These are phyloP conservation scores for Nicotiana tomentosiformis DNA, from an alignment of 257 asterid genomes.

Conservation along the genomic window DNA sequence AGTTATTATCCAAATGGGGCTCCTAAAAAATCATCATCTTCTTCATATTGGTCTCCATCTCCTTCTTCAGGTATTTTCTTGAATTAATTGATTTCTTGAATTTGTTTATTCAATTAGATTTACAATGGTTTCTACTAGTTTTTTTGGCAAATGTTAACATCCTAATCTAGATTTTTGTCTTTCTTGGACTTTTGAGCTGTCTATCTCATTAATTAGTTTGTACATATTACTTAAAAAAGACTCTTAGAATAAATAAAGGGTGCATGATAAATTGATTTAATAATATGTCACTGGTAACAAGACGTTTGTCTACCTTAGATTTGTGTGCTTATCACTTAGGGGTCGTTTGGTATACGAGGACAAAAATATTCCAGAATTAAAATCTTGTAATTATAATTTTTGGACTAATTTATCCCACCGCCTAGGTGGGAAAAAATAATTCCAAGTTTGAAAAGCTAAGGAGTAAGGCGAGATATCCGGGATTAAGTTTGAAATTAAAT, in stretches of 20 bases:
- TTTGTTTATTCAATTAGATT: not conserved
- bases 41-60: constrained; percentile 42
- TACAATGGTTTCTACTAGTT: not conserved
- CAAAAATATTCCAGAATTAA: too few relatives aligned
- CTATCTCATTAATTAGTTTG: constrained; percentile 15
- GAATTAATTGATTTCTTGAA: not conserved
- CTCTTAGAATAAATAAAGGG: constrained; percentile 13
- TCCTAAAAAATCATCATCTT: constrained; percentile 58
- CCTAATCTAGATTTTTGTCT: constrained; percentile 1
- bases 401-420: too few relatives aligned
- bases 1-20: constrained; percentile 59
- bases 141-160: not conserved
- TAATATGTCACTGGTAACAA: constrained; percentile 27
- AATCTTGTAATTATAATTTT: too few relatives aligned
- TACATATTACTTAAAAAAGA: not conserved
- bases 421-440: too few relatives aligned
- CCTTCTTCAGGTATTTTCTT: constrained; percentile 55
- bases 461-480: too few relatives aligned
- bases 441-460: too few relatives aligned
- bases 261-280: constrained; percentile 19
- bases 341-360: too few relatives aligned
- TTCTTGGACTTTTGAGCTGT: constrained; percentile 24
- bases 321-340: constrained; percentile 30
- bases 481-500: too few relatives aligned
- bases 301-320: constrained; percentile 56